A percentile compares a stretch with the other conserved stretches of the same genome.
These are phyloP conservation scores for Eucalyptus tenuipes DNA, from an alignment of 345 rosid genomes.

Conservation along the genomic window DNA sequence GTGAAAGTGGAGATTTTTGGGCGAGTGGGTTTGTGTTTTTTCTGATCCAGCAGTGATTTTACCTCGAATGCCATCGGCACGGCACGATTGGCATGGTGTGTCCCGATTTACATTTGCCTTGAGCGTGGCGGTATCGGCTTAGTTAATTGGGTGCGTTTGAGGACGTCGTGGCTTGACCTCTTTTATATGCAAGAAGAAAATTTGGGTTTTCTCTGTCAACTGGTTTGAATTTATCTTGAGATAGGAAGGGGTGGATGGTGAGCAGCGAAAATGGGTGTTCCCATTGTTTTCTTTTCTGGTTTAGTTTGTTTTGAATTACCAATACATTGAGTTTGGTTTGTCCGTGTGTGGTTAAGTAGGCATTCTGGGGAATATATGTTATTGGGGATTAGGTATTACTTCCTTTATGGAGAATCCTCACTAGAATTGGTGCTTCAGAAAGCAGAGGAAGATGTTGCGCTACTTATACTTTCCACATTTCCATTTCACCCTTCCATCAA, in stretches of 20 bases:
- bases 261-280: background rate
- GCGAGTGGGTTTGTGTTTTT: background rate
- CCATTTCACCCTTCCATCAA: background rate
- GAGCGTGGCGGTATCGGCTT: background rate
- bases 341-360: background rate
- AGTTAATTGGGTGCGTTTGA: background rate
- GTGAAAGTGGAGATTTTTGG: background rate
- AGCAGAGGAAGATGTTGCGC: background rate
- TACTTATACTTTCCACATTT: background rate
- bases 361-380: background rate
- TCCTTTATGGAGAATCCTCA: background rate
- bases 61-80: background rate
- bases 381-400: background rate
- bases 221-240: background rate
- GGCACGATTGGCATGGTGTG: background rate
- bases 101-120: background rate
- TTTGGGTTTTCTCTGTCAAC: background rate
- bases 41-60: background rate
- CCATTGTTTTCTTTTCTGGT: background rate
- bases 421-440: background rate
- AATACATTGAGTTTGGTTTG: background rate
- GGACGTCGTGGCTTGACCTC: background rate
- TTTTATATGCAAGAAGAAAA: background rate
- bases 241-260: background rate
- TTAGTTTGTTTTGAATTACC: background rate